Conservation (phyloP, 345 rosid genomes). For the Turritis glabra region DNA sequence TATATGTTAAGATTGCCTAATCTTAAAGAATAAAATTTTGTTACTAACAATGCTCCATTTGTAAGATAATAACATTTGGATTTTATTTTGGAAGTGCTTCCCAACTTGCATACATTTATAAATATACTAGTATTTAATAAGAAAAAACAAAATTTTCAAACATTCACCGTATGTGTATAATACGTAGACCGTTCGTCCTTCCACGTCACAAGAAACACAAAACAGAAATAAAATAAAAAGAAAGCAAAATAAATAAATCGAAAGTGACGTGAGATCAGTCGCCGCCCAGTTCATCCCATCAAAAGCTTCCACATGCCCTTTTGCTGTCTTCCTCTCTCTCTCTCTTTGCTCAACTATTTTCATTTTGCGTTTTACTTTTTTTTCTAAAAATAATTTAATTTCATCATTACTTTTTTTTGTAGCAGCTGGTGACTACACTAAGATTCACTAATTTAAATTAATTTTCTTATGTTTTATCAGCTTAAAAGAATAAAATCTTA, state of each 20-base stretch:
- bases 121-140: neutral
- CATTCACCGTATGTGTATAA: conserved; percentile 31
- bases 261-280: conserved; percentile 43
- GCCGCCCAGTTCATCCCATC: conserved; percentile 66
- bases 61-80: conserved; percentile 10
- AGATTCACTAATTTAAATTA: neutral
- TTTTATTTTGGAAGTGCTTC: neutral
- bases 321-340: conserved; percentile 34
- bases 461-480: neutral
- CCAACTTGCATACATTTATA: conserved; percentile 29
- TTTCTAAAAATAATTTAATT: neutral
- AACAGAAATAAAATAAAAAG: neutral
- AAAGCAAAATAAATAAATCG: neutral
- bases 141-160: neutral
- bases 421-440: neutral
- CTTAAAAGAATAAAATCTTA: neutral
- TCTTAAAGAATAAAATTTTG: neutral
- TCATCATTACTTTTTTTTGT: conserved; percentile 5
- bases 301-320: conserved; percentile 58
- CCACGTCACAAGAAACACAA: conserved; percentile 19
- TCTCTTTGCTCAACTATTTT: neutral
- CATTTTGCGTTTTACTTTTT: neutral
- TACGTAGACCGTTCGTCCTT: conserved; percentile 30
- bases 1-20: neutral
- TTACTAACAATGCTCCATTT: neutral